Conservation (phyloP, 495 filamentous ascomycete species). For the Talaromyces wortmannii region DNA sequence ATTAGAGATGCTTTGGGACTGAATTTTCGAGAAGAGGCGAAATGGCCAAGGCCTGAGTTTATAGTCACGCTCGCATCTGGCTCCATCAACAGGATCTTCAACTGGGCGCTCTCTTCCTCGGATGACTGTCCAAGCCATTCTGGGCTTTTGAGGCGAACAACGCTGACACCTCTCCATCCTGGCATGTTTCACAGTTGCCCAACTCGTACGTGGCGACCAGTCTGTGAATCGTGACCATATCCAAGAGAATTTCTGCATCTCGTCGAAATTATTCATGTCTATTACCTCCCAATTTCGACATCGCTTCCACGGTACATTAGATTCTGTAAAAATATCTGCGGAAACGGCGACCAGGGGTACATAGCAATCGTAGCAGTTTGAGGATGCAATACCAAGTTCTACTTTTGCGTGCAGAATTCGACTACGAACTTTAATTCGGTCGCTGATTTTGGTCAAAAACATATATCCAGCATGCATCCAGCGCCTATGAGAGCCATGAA, state of each 20-base stretch:
- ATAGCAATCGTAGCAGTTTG: conserved; percentile 2
- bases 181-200: not conserved
- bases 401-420: not conserved
- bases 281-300: not conserved
- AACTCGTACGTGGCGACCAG: conserved; percentile 1
- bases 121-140: conserved; percentile 27
- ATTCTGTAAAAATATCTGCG: not conserved
- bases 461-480: not conserved
- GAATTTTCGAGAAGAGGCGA: conserved; percentile 28
- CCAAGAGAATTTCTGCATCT: not conserved
- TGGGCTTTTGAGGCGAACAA: conserved; percentile 38
- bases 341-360: not conserved
- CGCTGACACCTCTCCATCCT: conserved; percentile 13
- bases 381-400: not conserved
- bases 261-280: not conserved
- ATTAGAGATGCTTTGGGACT: conserved; percentile 1
- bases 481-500: not conserved
- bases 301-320: not conserved
- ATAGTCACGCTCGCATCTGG: conserved; percentile 35
- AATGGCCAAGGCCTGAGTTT: conserved; percentile 44
- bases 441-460: not conserved
- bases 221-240: not conserved
- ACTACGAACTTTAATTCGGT: not conserved
- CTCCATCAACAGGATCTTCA: conserved; percentile 40
- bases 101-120: conserved; percentile 7